Evolutionary conservation across 768 basidiomycete genomes (phyloP), one percentile per base, ranked within the genome.

Genomic region (Rossbeevera mucosa): DNA sequence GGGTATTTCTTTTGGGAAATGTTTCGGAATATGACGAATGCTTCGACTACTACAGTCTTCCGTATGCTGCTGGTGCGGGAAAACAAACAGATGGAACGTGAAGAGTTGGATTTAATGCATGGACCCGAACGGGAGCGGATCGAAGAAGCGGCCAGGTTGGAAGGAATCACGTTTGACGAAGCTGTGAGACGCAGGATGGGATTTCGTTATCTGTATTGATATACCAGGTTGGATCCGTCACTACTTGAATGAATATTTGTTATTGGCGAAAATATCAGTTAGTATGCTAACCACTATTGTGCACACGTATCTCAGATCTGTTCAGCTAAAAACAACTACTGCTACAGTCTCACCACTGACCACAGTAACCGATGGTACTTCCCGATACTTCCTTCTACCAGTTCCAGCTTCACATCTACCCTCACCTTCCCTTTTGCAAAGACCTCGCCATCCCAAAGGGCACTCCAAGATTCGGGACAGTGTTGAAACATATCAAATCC

Each of bases 101-200:
- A 78, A 50, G 80, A 83, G 57, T 64, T 73, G 42, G 64, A 68
- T 6, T 68, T 72, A 13, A 64, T 80, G 65, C 64, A 75, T 48
- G 76, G 71, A 31, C 72, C 77, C 2, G 68, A 78, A 52, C 71
- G 74, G 25, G 67, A 72, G 26, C 74, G 82, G 41, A 76, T 84
- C 33, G 77, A 78, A 56, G 78, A 82, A 50, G 82, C 81, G 1
- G 82, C 82, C 2, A 70, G 71, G 55, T 60, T 85, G 47, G 82
- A 85, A 56, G 80, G 80, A 4, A 74, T 85, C 13, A 75, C 79
- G 3, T 76, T 84, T 51, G 80, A 82, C 20, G 77, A 83, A 57
- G 84, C 82, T 7, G 69, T 83, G 61, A 75, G 77, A 59, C 75
- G 76, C 51, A 74, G 77, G 56, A 81, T 74, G 63, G 78, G 79